Conservation (phyloP, 2,329 filamentous ascomycete species). For the Fusarium xyrophilum region DNA sequence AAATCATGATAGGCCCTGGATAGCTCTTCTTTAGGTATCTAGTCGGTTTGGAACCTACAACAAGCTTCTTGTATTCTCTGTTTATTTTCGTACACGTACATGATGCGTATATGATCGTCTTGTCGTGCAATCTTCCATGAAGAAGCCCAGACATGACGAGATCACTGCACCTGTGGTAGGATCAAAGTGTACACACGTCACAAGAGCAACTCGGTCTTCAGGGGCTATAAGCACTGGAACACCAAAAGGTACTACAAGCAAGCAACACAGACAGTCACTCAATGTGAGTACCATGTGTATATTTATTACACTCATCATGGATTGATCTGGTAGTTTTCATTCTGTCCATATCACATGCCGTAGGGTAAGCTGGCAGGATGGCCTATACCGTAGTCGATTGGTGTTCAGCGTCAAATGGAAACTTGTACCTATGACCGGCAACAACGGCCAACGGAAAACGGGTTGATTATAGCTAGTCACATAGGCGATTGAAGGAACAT, state of each 20-base stretch:
- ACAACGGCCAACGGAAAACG: conserved; percentile 9
- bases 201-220: not conserved
- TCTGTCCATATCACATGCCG: not conserved
- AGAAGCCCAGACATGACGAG: not conserved
- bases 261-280: not conserved
- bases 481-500: not conserved
- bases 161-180: not conserved
- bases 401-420: conserved; percentile 34
- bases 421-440: not conserved
- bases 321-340: not conserved
- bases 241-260: not conserved
- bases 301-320: not conserved
- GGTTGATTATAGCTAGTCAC: not conserved
- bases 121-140: too few species aligned
- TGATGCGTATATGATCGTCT: too few species aligned
- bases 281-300: not conserved
- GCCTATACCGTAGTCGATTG: not conserved
- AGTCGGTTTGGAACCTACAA: too few species aligned
- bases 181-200: not conserved
- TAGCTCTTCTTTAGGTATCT: not conserved
- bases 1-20: not conserved
- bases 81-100: not conserved
- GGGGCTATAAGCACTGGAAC: not conserved
- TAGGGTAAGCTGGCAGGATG: not conserved
- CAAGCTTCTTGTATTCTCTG: not conserved